phyloP scores from a whole-genome alignment of 2,329 filamentous ascomycete species.

The Sporothrix inflata region DNA sequence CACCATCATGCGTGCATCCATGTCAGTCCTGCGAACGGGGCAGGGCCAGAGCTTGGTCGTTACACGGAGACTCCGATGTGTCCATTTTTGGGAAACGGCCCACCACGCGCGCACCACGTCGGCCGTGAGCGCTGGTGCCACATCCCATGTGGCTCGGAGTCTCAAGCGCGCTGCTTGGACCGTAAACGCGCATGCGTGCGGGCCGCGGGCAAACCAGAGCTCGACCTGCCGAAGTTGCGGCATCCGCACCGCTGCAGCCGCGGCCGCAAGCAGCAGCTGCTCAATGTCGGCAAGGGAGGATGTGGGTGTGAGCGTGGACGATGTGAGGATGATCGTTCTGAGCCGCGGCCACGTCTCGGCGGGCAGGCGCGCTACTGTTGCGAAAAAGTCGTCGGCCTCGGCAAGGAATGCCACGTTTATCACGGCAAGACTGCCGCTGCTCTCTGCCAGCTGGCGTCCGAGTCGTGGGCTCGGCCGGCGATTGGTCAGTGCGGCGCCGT shows the following conservation, averaged over 20 bases:
- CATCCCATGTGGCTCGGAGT: neutral
- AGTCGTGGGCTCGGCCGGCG: neutral
- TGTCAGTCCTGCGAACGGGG: neutral
- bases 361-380: neutral
- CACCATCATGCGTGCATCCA: neutral
- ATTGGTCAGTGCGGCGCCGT: neutral
- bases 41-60: neutral
- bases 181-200: neutral
- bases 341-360: neutral
- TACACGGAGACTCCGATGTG: neutral
- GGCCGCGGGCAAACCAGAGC: neutral
- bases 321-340: neutral
- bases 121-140: neutral
- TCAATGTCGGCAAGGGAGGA: neutral
- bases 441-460: neutral
- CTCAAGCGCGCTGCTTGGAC: neutral
- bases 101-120: neutral
- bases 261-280: neutral
- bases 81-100: neutral
- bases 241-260: neutral
- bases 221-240: neutral
- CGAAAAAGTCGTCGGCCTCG: neutral
- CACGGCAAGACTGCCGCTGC: neutral
- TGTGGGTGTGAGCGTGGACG: neutral
- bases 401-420: neutral